Conservation (phyloP, 768 basidiomycete genomes). For the Amylocystis lapponica region DNA sequence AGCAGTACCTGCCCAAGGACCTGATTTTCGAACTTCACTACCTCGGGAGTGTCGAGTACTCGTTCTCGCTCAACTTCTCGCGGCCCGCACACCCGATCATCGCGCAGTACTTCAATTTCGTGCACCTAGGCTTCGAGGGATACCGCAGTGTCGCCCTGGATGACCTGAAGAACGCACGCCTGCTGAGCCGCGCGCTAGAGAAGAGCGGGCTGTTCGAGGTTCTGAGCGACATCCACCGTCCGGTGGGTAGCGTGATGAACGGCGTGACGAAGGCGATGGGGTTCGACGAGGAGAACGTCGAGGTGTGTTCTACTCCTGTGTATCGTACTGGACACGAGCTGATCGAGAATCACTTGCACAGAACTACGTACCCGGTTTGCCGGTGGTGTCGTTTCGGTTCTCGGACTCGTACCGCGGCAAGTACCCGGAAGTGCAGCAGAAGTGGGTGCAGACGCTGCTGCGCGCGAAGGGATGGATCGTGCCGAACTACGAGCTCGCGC, state of each 20-base stretch:
- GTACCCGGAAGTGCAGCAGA: conserved; percentile 52
- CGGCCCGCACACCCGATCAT: conserved; percentile 56
- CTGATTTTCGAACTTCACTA: conserved; percentile 59
- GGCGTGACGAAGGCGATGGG: conserved; percentile 28
- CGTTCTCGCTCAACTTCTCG: conserved; percentile 61
- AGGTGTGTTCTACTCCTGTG: conserved; percentile 34
- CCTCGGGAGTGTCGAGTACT: conserved; percentile 60
- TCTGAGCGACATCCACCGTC: conserved; percentile 49
- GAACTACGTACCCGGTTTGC: conserved; percentile 44
- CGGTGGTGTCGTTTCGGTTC: conserved; percentile 50
- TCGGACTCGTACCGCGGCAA: conserved; percentile 45
- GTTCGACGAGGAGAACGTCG: conserved; percentile 47
- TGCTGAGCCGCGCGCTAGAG: conserved; percentile 58
- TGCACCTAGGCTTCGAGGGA: conserved; percentile 54
- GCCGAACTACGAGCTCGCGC: conserved; percentile 52
- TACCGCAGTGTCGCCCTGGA: conserved; percentile 41
- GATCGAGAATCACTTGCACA: conserved; percentile 15
- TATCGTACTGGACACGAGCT: conserved; percentile 3
- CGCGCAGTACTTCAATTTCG: conserved; percentile 57
- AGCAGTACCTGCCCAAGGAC: conserved; percentile 55
- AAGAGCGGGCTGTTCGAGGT: conserved; percentile 46
- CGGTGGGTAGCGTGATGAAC: conserved; percentile 36
- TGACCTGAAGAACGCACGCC: conserved; percentile 55
- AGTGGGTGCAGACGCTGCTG: conserved; percentile 48
- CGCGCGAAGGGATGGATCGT: conserved; percentile 52